These are phyloP conservation scores for Suhomyces canberraensis DNA, from an alignment of 805 yeast species.

Conservation along the genomic window DNA sequence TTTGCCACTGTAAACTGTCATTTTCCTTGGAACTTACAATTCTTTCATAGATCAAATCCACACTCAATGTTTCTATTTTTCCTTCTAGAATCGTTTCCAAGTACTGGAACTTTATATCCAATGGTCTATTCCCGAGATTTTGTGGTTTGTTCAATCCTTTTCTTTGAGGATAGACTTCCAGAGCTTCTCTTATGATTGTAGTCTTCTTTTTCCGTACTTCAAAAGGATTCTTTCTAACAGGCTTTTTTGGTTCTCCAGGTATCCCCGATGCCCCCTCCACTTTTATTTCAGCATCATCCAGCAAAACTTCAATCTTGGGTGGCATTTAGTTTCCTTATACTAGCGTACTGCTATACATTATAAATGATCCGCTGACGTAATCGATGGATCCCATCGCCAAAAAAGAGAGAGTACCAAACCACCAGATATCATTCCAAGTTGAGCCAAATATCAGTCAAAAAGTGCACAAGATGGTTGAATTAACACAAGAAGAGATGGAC, in stretches of 20 bases:
- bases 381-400: not conserved
- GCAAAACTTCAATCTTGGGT: constrained; percentile 22
- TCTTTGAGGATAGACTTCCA: constrained; percentile 27
- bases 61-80: constrained; percentile 19
- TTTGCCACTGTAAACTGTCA: not conserved
- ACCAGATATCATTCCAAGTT: too few relatives aligned
- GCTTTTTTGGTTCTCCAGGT: not conserved
- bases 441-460: too few relatives aligned
- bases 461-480: constrained; percentile 10
- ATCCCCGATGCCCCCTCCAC: too few relatives aligned
- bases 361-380: not conserved
- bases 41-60: constrained; percentile 10
- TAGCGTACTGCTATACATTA: too few relatives aligned
- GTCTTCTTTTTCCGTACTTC: constrained; percentile 17
- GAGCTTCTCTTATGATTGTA: constrained; percentile 30
- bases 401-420: too few relatives aligned
- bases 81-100: constrained; percentile 26
- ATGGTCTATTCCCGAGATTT: constrained; percentile 25
- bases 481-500: constrained; percentile 76
- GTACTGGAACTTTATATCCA: constrained; percentile 32
- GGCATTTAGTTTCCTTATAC: too few relatives aligned
- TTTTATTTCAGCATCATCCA: constrained; percentile 1
- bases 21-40: not conserved
- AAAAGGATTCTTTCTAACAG: constrained; percentile 32
- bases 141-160: constrained; percentile 36